Evolutionary conservation across 163 green algal species (phyloP), one percentile per base, ranked within the genome.

Genomic region (Chlamydomonas reinhardtii): DNA sequence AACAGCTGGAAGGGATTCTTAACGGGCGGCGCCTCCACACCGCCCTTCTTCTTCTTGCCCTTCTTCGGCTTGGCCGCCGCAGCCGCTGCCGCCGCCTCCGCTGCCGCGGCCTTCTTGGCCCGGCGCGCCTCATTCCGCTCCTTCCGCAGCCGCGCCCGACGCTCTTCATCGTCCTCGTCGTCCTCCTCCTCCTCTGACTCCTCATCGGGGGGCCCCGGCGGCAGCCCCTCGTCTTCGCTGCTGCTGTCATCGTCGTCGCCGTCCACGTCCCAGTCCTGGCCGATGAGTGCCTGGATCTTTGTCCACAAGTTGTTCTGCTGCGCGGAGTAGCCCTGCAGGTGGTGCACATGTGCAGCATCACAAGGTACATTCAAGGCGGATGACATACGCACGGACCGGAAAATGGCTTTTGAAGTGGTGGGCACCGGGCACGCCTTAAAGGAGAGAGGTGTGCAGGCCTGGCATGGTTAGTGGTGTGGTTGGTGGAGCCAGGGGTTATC

Each of bases 261-360:
- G 48, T 85, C 78, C 4, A 85, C 68, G 34, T 85, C 78, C 78
- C 78, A 85, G 37, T 85, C 78, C 24, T 54, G 76, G 2, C 78
- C 78, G n/a, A 85, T 85, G 52, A 85, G 78, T 2, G 39, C 48
- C 52, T 85, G 78, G 32, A 85, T 85, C 54, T 77, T 77, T 0
- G 32, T 22, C 78, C 78, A 85, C 12, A 85, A 34, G 52, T 71
- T 85, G 52, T 77, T 39, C 35, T 78, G 68, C 32, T 76, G 39
- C 48, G 25, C 19, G 9, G 11, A 2, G 64, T 83, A 83, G 27
- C 0, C 24, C 73, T 66, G 17, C 27, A 56, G 39, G 39, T 77
- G 5, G 39, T 5, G 39, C 39, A 48, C 39, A 48, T 48, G 39
- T 14, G 39, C 8, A 48, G 39, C n/a, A n/a, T n/a, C n/a, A n/a